A percentile compares a stretch with the other conserved stretches of the same genome.
These are phyloP conservation scores for Cardiospermum halicacabum DNA, from an alignment of 345 rosid genomes.

Conservation along the genomic window DNA sequence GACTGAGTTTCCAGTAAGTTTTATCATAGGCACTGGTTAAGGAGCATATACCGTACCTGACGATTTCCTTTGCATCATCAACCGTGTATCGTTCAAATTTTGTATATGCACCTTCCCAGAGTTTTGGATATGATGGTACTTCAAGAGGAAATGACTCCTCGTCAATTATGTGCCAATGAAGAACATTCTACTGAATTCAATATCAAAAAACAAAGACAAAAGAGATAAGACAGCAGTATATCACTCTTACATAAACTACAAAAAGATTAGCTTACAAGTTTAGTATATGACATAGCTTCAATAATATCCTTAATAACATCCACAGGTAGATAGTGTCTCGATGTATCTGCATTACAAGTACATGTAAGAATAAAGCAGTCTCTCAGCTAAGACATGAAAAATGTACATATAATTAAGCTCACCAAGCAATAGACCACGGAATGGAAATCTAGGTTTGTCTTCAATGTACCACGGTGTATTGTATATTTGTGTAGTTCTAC, in stretches of 20 bases:
- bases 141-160: slow-evolving; percentile 91
- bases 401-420: slow-evolving; percentile 13
- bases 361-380: slow-evolving; percentile 2
- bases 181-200: slow-evolving; percentile 69
- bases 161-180: slow-evolving; percentile 97
- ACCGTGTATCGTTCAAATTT: slow-evolving; percentile 88
- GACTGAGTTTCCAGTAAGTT: slow-evolving; percentile 6
- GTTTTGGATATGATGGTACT: slow-evolving; percentile 70
- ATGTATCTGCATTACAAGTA: slow-evolving; percentile 62
- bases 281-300: slow-evolving; percentile 94
- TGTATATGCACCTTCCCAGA: slow-evolving; percentile 90
- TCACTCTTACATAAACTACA: slow-evolving; percentile 13
- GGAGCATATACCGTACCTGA: slow-evolving; percentile 44
- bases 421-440: slow-evolving; percentile 86
- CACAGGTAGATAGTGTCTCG: slow-evolving; percentile 78
- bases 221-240: slow-evolving; percentile 10
- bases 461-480: slow-evolving; percentile 84
- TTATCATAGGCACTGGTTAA: slow-evolving; percentile 4
- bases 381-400: slow-evolving; percentile 1
- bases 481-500: slow-evolving; percentile 60
- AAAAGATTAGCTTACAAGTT: slow-evolving; percentile 59
- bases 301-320: slow-evolving; percentile 73
- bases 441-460: slow-evolving; percentile 82
- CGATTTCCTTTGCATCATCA: slow-evolving; percentile 88
- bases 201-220: slow-evolving; percentile 21